These are phyloP conservation scores for Monosporascus ibericus DNA, from an alignment of 2,329 filamentous ascomycete species.

Conservation along the genomic window DNA sequence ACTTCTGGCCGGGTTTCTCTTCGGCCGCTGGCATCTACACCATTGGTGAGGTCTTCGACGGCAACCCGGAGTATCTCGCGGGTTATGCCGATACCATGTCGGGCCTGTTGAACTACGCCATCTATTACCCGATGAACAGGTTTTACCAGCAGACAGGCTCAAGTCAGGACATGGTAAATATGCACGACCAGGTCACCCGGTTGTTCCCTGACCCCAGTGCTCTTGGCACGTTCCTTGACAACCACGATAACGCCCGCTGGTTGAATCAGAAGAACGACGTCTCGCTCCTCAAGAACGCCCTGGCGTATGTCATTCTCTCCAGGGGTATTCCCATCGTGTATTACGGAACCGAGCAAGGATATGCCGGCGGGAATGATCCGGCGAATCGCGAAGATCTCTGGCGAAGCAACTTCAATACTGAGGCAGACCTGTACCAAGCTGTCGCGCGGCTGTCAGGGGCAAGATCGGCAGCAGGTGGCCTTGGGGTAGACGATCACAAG, in stretches of 20 bases:
- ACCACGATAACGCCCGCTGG: constrained; percentile 53
- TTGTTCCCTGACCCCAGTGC: constrained; percentile 37
- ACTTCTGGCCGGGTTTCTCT: constrained; percentile 51
- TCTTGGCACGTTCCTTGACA: constrained; percentile 50
- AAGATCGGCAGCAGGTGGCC: constrained; percentile 37
- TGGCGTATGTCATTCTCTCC: constrained; percentile 55
- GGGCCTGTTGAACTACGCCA: constrained; percentile 56
- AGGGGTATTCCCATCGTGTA: constrained; percentile 61
- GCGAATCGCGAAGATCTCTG: constrained; percentile 54
- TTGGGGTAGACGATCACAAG: constrained; percentile 36
- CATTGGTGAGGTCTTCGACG: constrained; percentile 55
- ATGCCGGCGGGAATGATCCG: constrained; percentile 38
- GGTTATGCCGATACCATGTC: constrained; percentile 48
- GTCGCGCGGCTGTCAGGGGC: constrained; percentile 40
- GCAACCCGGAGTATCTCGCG: constrained; percentile 42
- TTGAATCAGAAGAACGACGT: constrained; percentile 45
- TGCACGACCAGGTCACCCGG: constrained; percentile 28
- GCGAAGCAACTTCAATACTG: constrained; percentile 43
- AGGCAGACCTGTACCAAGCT: constrained; percentile 41
- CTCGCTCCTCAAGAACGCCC: constrained; percentile 52
- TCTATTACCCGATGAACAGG: constrained; percentile 24
- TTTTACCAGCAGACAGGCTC: constrained; percentile 33
- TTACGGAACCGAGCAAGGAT: constrained; percentile 60
- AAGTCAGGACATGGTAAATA: constrained; percentile 33
- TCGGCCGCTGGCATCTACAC: constrained; percentile 51